Evolutionary conservation across 169 alveolate genomes (phyloP), one percentile per base, ranked within the genome.

Genomic region (Cystoisospora suis): DNA sequence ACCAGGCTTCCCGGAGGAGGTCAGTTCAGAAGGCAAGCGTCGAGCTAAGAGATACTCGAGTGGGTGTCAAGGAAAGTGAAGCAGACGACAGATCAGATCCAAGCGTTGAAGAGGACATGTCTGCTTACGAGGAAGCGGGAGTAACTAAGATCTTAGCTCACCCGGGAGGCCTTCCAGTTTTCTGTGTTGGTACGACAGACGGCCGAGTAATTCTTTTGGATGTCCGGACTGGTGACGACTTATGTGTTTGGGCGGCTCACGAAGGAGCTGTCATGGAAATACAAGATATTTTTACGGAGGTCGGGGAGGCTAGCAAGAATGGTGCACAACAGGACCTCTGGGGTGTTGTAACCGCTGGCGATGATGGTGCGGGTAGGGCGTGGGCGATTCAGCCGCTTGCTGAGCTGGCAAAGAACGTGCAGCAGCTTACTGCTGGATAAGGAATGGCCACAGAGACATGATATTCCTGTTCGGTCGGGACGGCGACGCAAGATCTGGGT

Each of bases 261-360:
- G 83, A 58, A 36, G 83, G 83, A 0, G 83, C 83, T 3, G 83
- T 72, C 56, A 72, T 72, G 83, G 83, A 72, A 12, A 5, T 72
- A 34, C 47, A 12, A 15, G 65, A 12, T 53, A 12, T 53, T 12
- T 23, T 23, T 53, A 12, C 65, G 23, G 12, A 12, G 23, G 65
- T 12, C 65, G 65, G 29, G 29, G 23, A 12, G 23, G 12, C 65
- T 53, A 23, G 29, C 65, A 65, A 17, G 38, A 46, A 3, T 5
- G 80, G 38, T 15, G 65, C 65, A 23, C n/a, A n/a, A n/a, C n/a
- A n/a, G n/a, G n/a, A 56, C 58, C 15, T 5, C 32, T 72, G 83
- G 83, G 6, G 3, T 3, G 56, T 72, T 5, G 58, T 72, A n/a
- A 72, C 58, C 56, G 83, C 83, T 17, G 83, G 83, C 3, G 83